Evolutionary conservation across 225 moss, liverwort and hornwort species (phyloP), one percentile per base, ranked within the genome.

Genomic region (Physcomitrium patens): DNA sequence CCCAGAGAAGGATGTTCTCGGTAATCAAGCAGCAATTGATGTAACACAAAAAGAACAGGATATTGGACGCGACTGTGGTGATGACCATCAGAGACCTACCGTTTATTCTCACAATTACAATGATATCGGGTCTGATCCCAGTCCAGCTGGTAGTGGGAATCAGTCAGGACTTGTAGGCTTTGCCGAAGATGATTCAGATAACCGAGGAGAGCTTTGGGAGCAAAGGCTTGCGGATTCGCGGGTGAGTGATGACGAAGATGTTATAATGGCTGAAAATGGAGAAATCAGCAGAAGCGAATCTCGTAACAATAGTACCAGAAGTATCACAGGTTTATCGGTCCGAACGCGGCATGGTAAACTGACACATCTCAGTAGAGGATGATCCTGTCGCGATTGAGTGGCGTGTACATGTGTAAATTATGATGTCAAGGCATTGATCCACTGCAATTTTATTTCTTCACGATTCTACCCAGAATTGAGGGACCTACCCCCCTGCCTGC

Each of bases 331-430:
- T 10, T 58, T 78, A 49, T 71, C 78, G 22, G 75, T 78, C 12
- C 62, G 81, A 12, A 68, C 72, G 20, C 81, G 72, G 17, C 54
- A 63, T 10, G 63, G 31, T 10, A 73, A 26, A 48, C 10, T 69
- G 37, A 19, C 44, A 15, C 45, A 59, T 26, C 47, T 71, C 27
- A 62, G 41, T 19, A 68, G 78, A 72, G 78, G 68, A 63, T 16
- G 24, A 9, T 3, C 45, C 9, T 31, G 59, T 68, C 22, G 44
- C 63, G 23, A 43, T 59, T 51, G 27, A 3, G 62, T 10, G 55
- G 26, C 0, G 27, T 84, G 75, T 68, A 81, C 1, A 78, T 78
- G 51, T 85, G 81, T 85, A 81, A 52, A 81, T 10, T 78, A 67
- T 46, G 57, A 77, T 37, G 7, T 37, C 43, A 44, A n/a, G 60